A percentile compares a stretch with the other conserved stretches of the same genome.
Evolutionary conservation across 2,329 filamentous ascomycete genomes (phyloP).

Genomic region (Pestalotiopsis sp.): DNA sequence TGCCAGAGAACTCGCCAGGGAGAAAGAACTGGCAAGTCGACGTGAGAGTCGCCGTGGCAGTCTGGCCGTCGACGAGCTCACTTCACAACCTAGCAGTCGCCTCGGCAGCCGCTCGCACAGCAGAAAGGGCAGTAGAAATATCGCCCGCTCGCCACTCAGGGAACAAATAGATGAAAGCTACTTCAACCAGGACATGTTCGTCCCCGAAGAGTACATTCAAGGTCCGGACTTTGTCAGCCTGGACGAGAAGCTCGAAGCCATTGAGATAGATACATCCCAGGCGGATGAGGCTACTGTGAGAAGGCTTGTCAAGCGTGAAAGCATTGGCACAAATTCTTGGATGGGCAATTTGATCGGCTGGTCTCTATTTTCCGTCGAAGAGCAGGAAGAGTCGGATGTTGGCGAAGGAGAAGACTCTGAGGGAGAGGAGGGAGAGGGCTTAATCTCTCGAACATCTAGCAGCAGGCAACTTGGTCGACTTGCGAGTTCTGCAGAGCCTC

Average conservation of each 20-base stretch:
- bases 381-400: constrained; percentile 57
- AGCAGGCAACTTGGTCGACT: constrained; percentile 41
- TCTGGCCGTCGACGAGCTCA: constrained; percentile 39
- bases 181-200: constrained; percentile 33
- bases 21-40: constrained; percentile 53
- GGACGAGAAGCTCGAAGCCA: constrained; percentile 60
- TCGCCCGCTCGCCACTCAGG: constrained; percentile 49
- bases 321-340: constrained; percentile 58
- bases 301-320: constrained; percentile 57
- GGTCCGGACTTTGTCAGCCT: constrained; percentile 68
- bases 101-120: constrained; percentile 50
- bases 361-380: constrained; percentile 65
- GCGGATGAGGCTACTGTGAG: constrained; percentile 64
- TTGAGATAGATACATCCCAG: constrained; percentile 52
- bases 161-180: constrained; percentile 44
- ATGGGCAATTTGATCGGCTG: constrained; percentile 62
- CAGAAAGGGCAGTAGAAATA: constrained; percentile 45
- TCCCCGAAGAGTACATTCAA: constrained; percentile 39
- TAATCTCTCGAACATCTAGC: constrained; percentile 38
- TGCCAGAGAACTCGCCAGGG: constrained; percentile 53
- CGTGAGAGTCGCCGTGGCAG: constrained; percentile 52
- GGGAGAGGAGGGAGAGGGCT: constrained; percentile 38
- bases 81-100: constrained; percentile 45
- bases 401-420: constrained; percentile 37
- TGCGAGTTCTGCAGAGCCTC: constrained; percentile 38